Evolutionary conservation across 2,329 filamentous ascomycete species (phyloP), one percentile per base, ranked within the genome.

Genomic region (Endoconidiophora polonica): DNA sequence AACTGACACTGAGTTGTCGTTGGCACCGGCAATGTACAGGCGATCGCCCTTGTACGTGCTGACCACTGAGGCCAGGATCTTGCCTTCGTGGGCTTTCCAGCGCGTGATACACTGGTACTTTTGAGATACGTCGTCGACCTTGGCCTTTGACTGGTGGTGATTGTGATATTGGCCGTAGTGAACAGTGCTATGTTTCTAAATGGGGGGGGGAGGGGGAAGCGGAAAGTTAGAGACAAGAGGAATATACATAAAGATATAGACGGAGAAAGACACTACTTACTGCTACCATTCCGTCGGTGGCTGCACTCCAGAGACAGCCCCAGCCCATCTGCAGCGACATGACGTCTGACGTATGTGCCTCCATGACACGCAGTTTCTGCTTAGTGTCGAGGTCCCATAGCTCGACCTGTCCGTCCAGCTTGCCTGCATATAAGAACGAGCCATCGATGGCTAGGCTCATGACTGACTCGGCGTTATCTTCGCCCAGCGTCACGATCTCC

Each of bases 341-440:
- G 45, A 96, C 77, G 61, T 96, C 86, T 41, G 80, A 81, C 33
- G 76, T 77, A 57, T 87, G 83, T 1, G 82, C 79, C 60, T 83
- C 87, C 59, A 98, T 82, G 16, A 86, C 87, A 52, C 91, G 76
- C 42, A 98, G 73, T 45, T 91, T 80, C 64, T 98, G 91, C 49
- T 83, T 80, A 0, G 91, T 96, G 61, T 96, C 90, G 12, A 98
- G 72, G 61, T 98, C 93, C 90, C 93, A 98, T 9, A 98, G 77
- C 61, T 96, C 90, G 53, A 98, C 78, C 46, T 94, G 76, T 20
- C 91, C 93, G 38, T 85, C 80, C 1, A 87, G 75, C 57, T 93
- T 83, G 44, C 91, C 91, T 53, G 84, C 86, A 61, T 96, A 98
- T 3, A 98, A 71, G 56, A 98, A 93, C 0, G 87, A 88, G 0